Evolutionary conservation across 163 green algal genomes (phyloP), one percentile per base, ranked within the genome.

Genomic region (Trebouxia gelatinosa): DNA sequence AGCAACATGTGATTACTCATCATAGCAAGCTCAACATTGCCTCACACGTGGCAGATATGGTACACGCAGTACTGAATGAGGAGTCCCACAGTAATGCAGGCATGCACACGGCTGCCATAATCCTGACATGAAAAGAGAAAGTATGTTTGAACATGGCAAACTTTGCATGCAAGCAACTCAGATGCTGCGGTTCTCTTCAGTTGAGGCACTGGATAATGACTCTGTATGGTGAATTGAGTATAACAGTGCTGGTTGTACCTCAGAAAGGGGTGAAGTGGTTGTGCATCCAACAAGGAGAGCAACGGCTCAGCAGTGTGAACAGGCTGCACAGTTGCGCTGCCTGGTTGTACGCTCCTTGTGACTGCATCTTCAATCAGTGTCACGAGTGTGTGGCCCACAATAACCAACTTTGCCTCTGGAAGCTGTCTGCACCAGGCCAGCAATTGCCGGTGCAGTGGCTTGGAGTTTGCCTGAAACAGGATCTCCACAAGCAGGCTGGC

Each of bases 1-100:
- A 72, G 64, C 64, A 72, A 72, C 64, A 72, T 28, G 34, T 40
- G 32, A 37, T 72, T 35, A 72, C 64, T 72, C 64, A 72, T 72
- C 64, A 72, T 72, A 54, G 64, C 64, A 72, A 50, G n/a, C n/a
- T n/a, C n/a, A n/a, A n/a, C n/a, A n/a, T n/a, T n/a, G n/a, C n/a
- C n/a, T n/a, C n/a, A n/a, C n/a, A n/a, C n/a, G n/a, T n/a, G n/a
- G n/a, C n/a, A n/a, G n/a, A n/a, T n/a, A n/a, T n/a, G n/a, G n/a
- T n/a, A n/a, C n/a, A n/a, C n/a, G n/a, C n/a, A n/a, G n/a, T n/a
- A n/a, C n/a, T n/a, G n/a, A n/a, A n/a, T n/a, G n/a, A n/a, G n/a
- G n/a, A n/a, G n/a, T n/a, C n/a, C n/a, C n/a, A n/a, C n/a, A n/a
- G n/a, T n/a, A n/a, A n/a, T n/a, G n/a, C n/a, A n/a, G n/a, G n/a